These are phyloP conservation scores for Dendrobium chrysotoxum DNA, from an alignment of 106 monocot species.

Conservation along the genomic window DNA sequence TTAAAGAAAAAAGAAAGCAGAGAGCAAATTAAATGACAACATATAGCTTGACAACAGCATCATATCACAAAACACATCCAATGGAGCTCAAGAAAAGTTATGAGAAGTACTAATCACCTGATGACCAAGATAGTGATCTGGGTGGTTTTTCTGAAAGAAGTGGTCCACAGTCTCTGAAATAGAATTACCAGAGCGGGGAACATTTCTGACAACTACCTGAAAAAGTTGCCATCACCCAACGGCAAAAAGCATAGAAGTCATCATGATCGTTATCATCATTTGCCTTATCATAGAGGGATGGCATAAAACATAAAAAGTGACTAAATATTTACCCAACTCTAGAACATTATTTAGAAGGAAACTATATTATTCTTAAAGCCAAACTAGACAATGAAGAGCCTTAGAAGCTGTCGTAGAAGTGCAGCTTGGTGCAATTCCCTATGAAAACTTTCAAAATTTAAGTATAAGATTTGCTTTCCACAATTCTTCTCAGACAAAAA, in stretches of 20 bases:
- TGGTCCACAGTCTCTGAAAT: conserved; percentile 76
- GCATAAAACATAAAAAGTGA: no score
- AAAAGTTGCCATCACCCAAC: not conserved
- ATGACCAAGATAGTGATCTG: conserved; percentile 87
- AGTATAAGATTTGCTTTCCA: no score
- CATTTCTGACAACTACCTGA: conserved; percentile 85
- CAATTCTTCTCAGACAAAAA: no score
- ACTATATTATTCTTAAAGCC: no score
- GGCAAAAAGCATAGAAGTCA: not conserved
- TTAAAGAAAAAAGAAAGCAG: not conserved
- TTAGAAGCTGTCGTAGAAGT: no score
- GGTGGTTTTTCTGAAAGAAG: conserved; percentile 82
- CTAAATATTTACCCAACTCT: no score
- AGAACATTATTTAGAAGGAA: no score
- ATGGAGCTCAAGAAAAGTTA: not conserved
- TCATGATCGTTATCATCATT: no score
- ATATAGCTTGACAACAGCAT: not conserved
- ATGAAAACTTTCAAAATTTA: no score
- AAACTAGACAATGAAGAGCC: no score
- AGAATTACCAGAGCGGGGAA: conserved; percentile 64
- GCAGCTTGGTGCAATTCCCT: no score
- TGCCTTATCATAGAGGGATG: no score
- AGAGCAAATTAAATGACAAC: not conserved
- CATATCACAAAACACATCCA: not conserved
- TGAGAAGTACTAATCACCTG: conserved; percentile 42